Evolutionary conservation across 2,329 filamentous ascomycete species (phyloP), one percentile per base, ranked within the genome.

Genomic region (Hymenoscyphus repandus): DNA sequence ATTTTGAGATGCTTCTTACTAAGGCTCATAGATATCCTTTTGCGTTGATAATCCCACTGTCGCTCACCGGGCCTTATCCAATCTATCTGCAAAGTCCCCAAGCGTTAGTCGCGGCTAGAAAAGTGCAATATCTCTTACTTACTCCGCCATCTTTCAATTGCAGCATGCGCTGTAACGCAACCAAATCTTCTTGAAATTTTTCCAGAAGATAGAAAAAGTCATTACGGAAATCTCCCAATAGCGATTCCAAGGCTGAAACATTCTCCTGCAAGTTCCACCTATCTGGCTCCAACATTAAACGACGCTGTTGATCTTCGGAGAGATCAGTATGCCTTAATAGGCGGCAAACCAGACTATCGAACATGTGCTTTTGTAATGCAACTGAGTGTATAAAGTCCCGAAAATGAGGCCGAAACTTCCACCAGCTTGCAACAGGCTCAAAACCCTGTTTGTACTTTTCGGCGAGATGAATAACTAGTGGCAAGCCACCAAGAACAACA

Each of bases 381-480:
- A 61, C 52, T 6, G 49, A 43, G 44, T 58, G 54, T 17, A 63
- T 60, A 42, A 63, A 63, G 0, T 31, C 32, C 5, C 54, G 49
- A 15, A 63, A 60, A 2, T 56, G 53, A 7, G 46, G 53, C 12
- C 53, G 53, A 42, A 62, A 62, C 30, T 52, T 46, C n/a, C 58
- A 55, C 60, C 60, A 62, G 47, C 54, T 62, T 17, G 47, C 12
- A 15, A 62, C 34, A 15, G 53, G 51, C 44, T 63, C 61, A 40
- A 56, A 61, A 10, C 61, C 59, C 52, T 62, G 41, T 31, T 50
- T 53, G 38, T 62, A 62, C 37, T 58, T 52, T 40, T 61, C 55
- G 2, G 54, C 58, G 5, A 56, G 51, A 12, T 53, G 55, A 12
- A 61, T 57, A 3, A 63, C 32, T 1, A 63, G 49, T 4, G 56